Evolutionary conservation across 257 asterid genomes (phyloP).

Genomic region (Nicotiana otophora): DNA sequence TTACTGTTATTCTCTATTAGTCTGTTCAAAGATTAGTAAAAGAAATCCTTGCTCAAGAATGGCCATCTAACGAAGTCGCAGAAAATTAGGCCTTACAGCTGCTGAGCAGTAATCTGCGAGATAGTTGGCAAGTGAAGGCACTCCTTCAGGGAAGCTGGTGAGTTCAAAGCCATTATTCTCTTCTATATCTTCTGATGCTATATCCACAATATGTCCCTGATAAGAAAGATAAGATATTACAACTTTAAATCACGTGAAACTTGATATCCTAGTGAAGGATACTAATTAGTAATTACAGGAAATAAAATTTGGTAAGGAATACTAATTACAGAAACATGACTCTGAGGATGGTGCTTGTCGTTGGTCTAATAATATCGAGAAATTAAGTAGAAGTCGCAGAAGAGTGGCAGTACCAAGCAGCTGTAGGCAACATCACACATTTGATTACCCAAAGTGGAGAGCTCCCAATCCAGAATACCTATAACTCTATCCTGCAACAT

Average conservation of each 20-base stretch:
- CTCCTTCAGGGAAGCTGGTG: conserved; percentile 64
- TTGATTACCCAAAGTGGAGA: conserved; percentile 92
- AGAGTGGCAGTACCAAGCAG: conserved; percentile 62
- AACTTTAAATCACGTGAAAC: conserved; percentile 5
- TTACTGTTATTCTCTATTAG: neutral
- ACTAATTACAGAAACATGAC: neutral
- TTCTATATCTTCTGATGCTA: conserved; percentile 40
- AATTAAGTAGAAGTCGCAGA: conserved; percentile 11
- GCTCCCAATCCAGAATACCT: conserved; percentile 95
- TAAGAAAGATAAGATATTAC: conserved; percentile 15
- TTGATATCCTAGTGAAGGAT: neutral
- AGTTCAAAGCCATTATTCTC: conserved; percentile 56
- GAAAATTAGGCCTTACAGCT: conserved; percentile 44
- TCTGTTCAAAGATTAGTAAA: neutral
- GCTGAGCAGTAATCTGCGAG: conserved; percentile 74
- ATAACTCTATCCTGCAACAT: conserved; percentile 82
- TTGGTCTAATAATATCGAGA: neutral
- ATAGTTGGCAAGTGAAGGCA: conserved; percentile 72
- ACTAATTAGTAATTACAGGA: neutral
- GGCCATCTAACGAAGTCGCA: neutral
- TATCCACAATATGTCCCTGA: conserved; percentile 68
- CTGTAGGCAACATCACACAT: conserved; percentile 95
- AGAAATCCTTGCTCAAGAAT: neutral
- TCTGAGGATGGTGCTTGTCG: neutral
- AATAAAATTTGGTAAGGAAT: neutral